phyloP scores from a whole-genome alignment of 345 rosid genomes.

The Syzygium jambos region DNA sequence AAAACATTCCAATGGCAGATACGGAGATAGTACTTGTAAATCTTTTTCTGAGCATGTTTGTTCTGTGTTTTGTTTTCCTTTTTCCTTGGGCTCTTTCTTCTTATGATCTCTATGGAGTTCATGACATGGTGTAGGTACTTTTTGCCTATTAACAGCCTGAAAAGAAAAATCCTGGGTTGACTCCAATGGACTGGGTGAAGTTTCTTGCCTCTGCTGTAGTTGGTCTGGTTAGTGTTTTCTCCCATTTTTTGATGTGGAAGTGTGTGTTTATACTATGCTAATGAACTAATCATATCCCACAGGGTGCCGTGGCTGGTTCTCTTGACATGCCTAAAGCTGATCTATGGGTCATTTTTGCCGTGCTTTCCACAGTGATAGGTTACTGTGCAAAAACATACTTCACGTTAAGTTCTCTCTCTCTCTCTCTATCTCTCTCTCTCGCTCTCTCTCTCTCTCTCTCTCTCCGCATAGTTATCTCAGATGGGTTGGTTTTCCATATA shows the following conservation, averaged over 20 bases:
- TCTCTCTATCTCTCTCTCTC: not conserved
- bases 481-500: not conserved
- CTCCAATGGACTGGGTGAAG: constrained; percentile 99
- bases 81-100: not conserved
- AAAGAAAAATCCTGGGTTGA: constrained; percentile 92
- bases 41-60: not conserved
- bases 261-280: not conserved
- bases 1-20: constrained; percentile 98
- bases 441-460: not conserved
- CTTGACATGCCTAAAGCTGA: constrained; percentile 74
- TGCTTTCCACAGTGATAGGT: constrained; percentile 85
- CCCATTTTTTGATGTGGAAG: not conserved
- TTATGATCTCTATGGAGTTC: not conserved
- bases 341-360: constrained; percentile 79
- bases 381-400: constrained; percentile 96
- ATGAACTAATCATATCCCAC: constrained; percentile 2
- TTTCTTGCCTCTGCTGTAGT: constrained; percentile 81
- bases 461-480: not conserved
- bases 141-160: constrained; percentile 67
- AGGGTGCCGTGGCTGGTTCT: constrained; percentile 82
- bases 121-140: constrained; percentile 5
- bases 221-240: constrained; percentile 66
- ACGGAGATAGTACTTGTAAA: constrained; percentile 97
- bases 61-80: not conserved
- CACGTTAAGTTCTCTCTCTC: constrained; percentile 48